Evolutionary conservation across 495 filamentous ascomycete genomes (phyloP), one percentile per base, ranked within the genome.

Genomic region (Podospora conica): DNA sequence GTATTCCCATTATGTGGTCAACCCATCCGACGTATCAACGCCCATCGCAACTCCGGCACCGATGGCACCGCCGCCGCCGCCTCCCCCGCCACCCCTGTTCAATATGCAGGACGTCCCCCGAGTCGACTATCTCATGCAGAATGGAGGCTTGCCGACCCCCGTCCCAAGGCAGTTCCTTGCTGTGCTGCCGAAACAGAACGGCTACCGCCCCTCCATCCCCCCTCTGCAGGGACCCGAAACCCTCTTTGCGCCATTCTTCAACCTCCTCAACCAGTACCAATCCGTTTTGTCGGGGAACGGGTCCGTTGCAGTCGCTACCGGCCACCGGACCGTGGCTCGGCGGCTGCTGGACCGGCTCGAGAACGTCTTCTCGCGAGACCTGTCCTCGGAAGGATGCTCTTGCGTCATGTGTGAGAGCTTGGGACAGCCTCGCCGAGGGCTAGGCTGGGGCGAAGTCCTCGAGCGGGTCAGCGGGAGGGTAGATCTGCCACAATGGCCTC

Each of bases 381-480:
- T 99, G 33, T 90, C 91, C 0, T 88, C 87, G 0, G 88, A 96
- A 65, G 87, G 84, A 3, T 97, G 93, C 74, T 76, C 77, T 22
- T 83, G 93, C 75, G 76, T 90, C 57, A 89, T 96, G 81, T 97
- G 93, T 70, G 82, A 90, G 53, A 67, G 76, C 33, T 74, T 77
- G 5, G 83, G 83, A 25, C 83, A 88, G 58, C 80, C 81, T 2
- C 83, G 83, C 54, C 78, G 83, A 33, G 93, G 93, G 2, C 81
- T 97, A n/a, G 93, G 91, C 68, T 99, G 96, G 96, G 93, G 94
- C 1, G 96, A 98, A 69, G 91, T 98, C 8, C 81, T 99, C 24
- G 95, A 99, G 77, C 86, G 91, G 68, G 92, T 97, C 7, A 93
- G 91, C 64, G 93, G 93, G 9, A 86, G 93, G 63, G 83, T 90